Base-by-base conservation (phyloP, 768 basidiomycete species). In the Leucosporidium creatinivorum region DNA sequence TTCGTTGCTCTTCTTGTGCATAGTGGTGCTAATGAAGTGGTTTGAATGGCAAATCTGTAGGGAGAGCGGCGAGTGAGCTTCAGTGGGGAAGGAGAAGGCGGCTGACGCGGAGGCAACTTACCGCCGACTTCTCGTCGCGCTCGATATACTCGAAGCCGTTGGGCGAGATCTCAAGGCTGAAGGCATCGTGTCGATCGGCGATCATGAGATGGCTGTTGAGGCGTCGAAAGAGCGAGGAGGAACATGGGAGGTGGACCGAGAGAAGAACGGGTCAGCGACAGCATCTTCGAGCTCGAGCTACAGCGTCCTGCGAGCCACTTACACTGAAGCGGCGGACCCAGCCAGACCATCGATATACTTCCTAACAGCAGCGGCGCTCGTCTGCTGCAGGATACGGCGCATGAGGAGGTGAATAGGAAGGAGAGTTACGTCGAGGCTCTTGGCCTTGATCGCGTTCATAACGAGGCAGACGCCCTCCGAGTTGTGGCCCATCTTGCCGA, bases 391-490 rank as follows among this genome's bases (percentile, higher is more conserved):
- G 31, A 59, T 15, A 23, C 33, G 51, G 31, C 64, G 64, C 33
- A 65, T 47, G 58, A 65, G 31, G 48, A 65, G 64, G 50, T 65
- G 64, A 50, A 65, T 39, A 4, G 64, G 64, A 13, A 59, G 64
- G n/a, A 58, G 50, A 50, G 26, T 44, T 33, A 25, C 51, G 49
- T 51, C 33, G 50, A 49, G 44, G 13, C n/a, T 26, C 21, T 47
- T 56, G 57, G 57, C 31, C 31, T 36, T 30, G 49, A 65, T 48
- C 6, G 64, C 64, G 36, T 65, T 65, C 21, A 65, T 26, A 13
- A 48, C 28, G 3, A 58, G 33, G 48, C 31, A 52, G 33, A 65
- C 58, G 23, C 64, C 64, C 4, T 51, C 28, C 33, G 36, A 31
- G 58, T 65, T 65, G 21, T 57, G 28, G 1, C 54, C 62, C 28